phyloP scores from a whole-genome alignment of 1,139 yeast genomes.

The Yamadazyma atlantica region DNA sequence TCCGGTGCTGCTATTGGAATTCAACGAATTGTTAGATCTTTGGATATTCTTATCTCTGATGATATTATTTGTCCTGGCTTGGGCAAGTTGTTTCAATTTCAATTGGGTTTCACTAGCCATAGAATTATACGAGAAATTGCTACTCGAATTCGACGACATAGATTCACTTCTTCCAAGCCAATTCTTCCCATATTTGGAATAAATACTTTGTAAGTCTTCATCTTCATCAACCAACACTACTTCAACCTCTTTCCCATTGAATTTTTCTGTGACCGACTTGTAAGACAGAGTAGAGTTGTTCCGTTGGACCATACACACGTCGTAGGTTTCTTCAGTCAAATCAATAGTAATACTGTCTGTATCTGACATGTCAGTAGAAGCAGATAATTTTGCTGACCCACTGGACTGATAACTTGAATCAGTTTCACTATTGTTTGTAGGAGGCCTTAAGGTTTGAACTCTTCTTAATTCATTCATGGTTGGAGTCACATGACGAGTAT shows the following conservation, averaged over 20 bases:
- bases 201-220: constrained; percentile 37
- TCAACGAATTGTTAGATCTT: constrained; percentile 6
- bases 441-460: constrained; percentile 2
- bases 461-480: constrained; percentile 13
- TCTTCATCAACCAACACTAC: constrained; percentile 46
- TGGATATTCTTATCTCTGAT: constrained; percentile 6
- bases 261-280: constrained; percentile 40
- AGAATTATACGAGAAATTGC: constrained; percentile 16
- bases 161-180: constrained; percentile 27
- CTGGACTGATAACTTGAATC: constrained; percentile 34
- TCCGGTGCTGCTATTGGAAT: constrained; percentile 10
- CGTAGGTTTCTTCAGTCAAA: constrained; percentile 42
- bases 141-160: constrained; percentile 9
- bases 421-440: constrained; percentile 14
- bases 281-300: constrained; percentile 36
- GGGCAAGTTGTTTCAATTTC: constrained; percentile 14
- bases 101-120: constrained; percentile 19
- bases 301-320: constrained; percentile 37
- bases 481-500: constrained; percentile 11
- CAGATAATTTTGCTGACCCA: constrained; percentile 21
- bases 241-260: constrained; percentile 45
- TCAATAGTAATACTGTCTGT: constrained; percentile 43
- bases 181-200: constrained; percentile 41
- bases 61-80: background rate
- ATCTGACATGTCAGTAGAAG: constrained; percentile 27